Percentiles rank a stretch among this genome's conserved stretches.
phyloP scores from a whole-genome alignment of 2,329 filamentous ascomycete species.

The Camillea tinctor region DNA sequence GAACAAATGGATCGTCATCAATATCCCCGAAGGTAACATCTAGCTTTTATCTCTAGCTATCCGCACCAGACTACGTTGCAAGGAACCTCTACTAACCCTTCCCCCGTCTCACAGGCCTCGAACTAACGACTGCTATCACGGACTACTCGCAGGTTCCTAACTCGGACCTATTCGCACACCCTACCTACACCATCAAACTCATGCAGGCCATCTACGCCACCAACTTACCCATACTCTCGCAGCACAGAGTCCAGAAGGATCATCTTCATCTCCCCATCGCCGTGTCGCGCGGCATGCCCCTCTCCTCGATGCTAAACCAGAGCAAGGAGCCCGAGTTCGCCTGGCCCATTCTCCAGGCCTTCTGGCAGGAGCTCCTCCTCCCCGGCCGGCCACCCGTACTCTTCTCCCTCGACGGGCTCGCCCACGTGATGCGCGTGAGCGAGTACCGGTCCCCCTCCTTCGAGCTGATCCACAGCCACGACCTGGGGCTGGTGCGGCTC shows the following conservation, averaged over 20 bases:
- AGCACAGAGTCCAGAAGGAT: conserved; percentile 45
- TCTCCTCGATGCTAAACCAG: conserved; percentile 68
- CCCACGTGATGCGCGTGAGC: conserved; percentile 76
- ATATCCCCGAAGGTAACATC: conserved; percentile 78
- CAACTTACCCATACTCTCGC: conserved; percentile 64
- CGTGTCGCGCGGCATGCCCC: conserved; percentile 56
- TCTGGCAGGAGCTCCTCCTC: conserved; percentile 74
- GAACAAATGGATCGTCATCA: conserved; percentile 85
- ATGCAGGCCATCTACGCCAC: conserved; percentile 71
- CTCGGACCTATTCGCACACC: conserved; percentile 71
- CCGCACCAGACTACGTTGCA: not conserved
- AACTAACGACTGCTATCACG: conserved; percentile 76
- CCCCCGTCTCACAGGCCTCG: conserved; percentile 55
- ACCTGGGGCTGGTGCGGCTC: conserved; percentile 72
- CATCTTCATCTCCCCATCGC: conserved; percentile 60
- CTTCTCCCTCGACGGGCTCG: conserved; percentile 74
- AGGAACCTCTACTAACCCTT: not conserved
- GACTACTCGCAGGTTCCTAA: conserved; percentile 72
- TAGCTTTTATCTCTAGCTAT: not conserved
- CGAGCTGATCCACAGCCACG: conserved; percentile 79
- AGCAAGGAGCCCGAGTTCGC: conserved; percentile 74
- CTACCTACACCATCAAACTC: conserved; percentile 71
- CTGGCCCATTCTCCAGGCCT: conserved; percentile 75
- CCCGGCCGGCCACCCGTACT: conserved; percentile 57
- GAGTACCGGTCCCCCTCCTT: conserved; percentile 72